Base-by-base conservation (phyloP, 2,329 filamentous ascomycete species). In the Aspergillus glaucus region DNA sequence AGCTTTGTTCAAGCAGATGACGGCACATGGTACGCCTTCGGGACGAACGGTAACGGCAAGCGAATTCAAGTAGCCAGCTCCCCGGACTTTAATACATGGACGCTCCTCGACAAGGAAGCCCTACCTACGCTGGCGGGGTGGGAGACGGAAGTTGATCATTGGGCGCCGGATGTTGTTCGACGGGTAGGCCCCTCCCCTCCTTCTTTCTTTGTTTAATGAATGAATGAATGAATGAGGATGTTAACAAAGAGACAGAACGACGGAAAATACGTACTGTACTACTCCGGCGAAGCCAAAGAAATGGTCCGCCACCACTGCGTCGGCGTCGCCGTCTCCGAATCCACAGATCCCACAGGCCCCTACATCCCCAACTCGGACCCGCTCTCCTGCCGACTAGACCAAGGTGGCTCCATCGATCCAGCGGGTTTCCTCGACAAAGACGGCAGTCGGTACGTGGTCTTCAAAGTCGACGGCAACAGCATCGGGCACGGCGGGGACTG, bases 401-500 rank as follows among this genome's bases (percentile, higher is more conserved):
- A 71, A 46, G 82, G 82, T 17, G 82, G 82, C 30, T 77, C 81
- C 15, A 86, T 86, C 56, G 84, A 87, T 57, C 70, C 82, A 0
- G 71, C 78, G 0, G 80, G 79, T 3, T 86, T 84, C 64, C 57
- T 67, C 9, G 82, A 86, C 58, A 61, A 62, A 9, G 73, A 76
- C 40, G 78, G 78, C 26, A 73, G 63, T 28, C 74, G 76, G 5
- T 86, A 84, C 59, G 72, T 86, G 4, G 67, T 79, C 8, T 87
- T 83, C 70, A 87, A 86, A 63, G 70, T 85, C 22, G 83, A 87
- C 62, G 82, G 82, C 34, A 86, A 85, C 64, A 72, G 71, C 49
- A 64, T 77, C 32, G 72, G 73, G 15, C 58, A 71, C 50, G 73
- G 74, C 34, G 75, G 75, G 1, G 62, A 67, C 48, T 78, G 75